phyloP scores from a whole-genome alignment of 73 alveolate genomes.

The Paramecium biaurelia region DNA sequence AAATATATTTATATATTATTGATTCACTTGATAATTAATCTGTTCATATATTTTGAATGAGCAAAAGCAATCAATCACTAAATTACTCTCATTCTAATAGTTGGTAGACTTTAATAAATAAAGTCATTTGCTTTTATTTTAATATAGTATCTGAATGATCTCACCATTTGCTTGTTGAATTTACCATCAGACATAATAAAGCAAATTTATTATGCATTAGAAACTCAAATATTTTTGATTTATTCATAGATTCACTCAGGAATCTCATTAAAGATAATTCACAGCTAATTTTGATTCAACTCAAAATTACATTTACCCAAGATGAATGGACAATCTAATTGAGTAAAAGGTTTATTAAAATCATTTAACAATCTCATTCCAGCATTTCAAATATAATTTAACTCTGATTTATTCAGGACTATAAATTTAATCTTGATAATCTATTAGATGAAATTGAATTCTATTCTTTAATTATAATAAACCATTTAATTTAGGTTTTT shows the following conservation, averaged over 20 bases:
- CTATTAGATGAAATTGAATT: neutral
- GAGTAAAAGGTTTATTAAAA: constrained; percentile 79
- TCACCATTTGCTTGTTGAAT: constrained; percentile 94
- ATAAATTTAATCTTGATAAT: neutral
- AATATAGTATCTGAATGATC: constrained; percentile 93
- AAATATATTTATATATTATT: neutral
- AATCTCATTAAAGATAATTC: constrained; percentile 84
- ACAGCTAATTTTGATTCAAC: constrained; percentile 71
- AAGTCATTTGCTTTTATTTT: constrained; percentile 70
- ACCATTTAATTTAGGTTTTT: neutral
- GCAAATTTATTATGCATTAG: constrained; percentile 83
- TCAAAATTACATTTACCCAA: constrained; percentile 82
- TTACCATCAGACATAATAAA: constrained; percentile 97
- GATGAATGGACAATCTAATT: constrained; percentile 79
- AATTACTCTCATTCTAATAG: neutral
- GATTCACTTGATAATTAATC: too few relatives aligned
- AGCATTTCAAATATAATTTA: constrained; percentile 57
- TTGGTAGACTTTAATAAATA: constrained; percentile 28
- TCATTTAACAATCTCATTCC: constrained; percentile 80
- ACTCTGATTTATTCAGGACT: neutral
- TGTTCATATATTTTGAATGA: neutral
- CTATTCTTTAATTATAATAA: neutral
- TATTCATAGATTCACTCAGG: constrained; percentile 76
- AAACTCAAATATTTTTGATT: constrained; percentile 75
- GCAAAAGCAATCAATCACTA: neutral